Percentiles rank a stretch among this genome's conserved stretches.
These are phyloP conservation scores for Exidia glandulosa DNA, from an alignment of 768 basidiomycete genomes.

Conservation along the genomic window DNA sequence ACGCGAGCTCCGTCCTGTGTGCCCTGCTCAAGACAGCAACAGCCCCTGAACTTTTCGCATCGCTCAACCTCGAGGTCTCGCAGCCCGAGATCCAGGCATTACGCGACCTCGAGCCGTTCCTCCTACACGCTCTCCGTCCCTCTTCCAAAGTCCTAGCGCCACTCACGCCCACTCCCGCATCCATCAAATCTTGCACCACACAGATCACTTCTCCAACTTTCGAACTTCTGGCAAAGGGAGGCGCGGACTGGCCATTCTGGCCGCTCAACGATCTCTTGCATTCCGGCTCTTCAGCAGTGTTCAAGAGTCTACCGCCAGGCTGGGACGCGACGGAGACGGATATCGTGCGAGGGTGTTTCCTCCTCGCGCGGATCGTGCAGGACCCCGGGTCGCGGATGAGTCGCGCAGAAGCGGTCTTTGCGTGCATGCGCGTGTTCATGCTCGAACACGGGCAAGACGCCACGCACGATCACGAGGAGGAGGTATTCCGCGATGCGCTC, in stretches of 20 bases:
- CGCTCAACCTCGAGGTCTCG: constrained; percentile 22
- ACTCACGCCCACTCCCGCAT: constrained; percentile 35
- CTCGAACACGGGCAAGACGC: constrained; percentile 75
- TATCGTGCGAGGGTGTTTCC: constrained; percentile 55
- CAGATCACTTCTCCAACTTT: constrained; percentile 28
- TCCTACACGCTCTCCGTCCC: constrained; percentile 36
- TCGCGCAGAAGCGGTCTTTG: constrained; percentile 53
- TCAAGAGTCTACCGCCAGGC: constrained; percentile 49
- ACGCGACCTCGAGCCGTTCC: constrained; percentile 47
- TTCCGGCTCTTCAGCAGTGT: constrained; percentile 62
- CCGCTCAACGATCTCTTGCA: constrained; percentile 72
- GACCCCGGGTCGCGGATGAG: constrained; percentile 28
- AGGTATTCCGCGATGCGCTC: constrained; percentile 70
- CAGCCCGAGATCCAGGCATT: constrained; percentile 42
- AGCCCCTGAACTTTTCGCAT: constrained; percentile 31
- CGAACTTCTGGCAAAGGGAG: too few relatives aligned
- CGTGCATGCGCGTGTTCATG: constrained; percentile 92
- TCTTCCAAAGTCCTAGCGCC: constrained; percentile 14
- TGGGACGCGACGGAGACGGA: constrained; percentile 81
- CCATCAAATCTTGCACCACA: constrained; percentile 48
- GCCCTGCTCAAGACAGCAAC: constrained; percentile 10
- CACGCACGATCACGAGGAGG: constrained; percentile 25
- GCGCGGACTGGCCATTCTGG: constrained; percentile 64
- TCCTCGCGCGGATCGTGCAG: constrained; percentile 39
- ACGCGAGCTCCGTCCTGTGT: constrained; percentile 32